A percentile compares a stretch with the other conserved stretches of the same genome.
Conservation (phyloP, 495 filamentous ascomycete species). For the Xylaria bambusicola region DNA sequence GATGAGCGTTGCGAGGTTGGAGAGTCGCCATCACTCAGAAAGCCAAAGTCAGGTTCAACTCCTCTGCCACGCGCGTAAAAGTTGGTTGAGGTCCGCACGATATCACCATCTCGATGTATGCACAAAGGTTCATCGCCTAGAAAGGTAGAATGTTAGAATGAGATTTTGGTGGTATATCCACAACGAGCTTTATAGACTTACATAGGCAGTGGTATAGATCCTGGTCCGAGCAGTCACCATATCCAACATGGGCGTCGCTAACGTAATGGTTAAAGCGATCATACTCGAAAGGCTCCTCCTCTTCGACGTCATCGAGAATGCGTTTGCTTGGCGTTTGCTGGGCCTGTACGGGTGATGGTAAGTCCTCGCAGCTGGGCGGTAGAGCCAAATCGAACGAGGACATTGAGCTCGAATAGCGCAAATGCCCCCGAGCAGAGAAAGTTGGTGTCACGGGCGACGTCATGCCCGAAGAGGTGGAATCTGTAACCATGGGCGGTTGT, state of each 20-base stretch:
- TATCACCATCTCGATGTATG: constrained; percentile 39
- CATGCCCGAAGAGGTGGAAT: constrained; percentile 58
- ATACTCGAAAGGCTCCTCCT: constrained; percentile 56
- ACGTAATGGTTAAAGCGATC: constrained; percentile 58
- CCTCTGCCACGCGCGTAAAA: constrained; percentile 34
- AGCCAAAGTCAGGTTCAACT: constrained; percentile 62
- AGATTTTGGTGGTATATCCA: background rate
- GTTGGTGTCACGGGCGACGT: constrained; percentile 63
- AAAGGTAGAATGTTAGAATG: constrained; percentile 17
- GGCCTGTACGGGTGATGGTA: constrained; percentile 47
- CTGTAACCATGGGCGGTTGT: constrained; percentile 35
- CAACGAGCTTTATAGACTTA: constrained; percentile 34
- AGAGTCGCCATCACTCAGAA: constrained; percentile 62
- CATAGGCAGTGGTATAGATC: constrained; percentile 55
- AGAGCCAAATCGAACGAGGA: constrained; percentile 50
- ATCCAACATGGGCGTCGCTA: constrained; percentile 31
- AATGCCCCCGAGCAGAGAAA: constrained; percentile 58
- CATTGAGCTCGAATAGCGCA: constrained; percentile 56
- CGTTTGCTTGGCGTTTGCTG: constrained; percentile 46
- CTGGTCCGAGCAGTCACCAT: constrained; percentile 1
- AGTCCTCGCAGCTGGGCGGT: constrained; percentile 40
- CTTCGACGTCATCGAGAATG: constrained; percentile 55
- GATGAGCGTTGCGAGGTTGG: constrained; percentile 46
- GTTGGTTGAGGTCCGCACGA: constrained; percentile 40
- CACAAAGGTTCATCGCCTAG: constrained; percentile 47